Evolutionary conservation across 371 early-diverging fungal species (phyloP).

Genomic region (Catenaria anguillulae): DNA sequence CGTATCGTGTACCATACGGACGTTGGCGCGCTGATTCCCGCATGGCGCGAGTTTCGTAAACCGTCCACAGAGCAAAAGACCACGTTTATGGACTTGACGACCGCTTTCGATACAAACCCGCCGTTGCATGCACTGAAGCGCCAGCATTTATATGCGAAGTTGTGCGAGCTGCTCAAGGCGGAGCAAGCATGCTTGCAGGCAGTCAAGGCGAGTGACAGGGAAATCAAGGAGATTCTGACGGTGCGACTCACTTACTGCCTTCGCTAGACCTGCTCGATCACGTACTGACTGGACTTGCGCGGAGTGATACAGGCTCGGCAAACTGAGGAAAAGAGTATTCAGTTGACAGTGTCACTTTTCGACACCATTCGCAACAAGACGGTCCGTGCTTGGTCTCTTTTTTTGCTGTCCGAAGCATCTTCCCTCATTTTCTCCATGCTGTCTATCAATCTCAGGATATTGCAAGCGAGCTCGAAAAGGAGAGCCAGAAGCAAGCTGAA

Average conservation of each 20-base stretch:
- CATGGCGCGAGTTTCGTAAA: conserved; percentile 30
- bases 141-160: conserved; percentile 29
- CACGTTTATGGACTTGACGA: conserved; percentile 16
- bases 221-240: conserved; percentile 26
- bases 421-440: not conserved
- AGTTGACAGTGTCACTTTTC: conserved; percentile 26
- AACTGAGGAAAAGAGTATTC: conserved; percentile 27
- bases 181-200: conserved; percentile 28
- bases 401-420: not conserved
- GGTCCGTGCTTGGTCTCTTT: conserved; percentile 13
- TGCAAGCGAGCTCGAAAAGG: conserved; percentile 25
- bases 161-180: conserved; percentile 21
- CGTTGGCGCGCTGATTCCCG: conserved; percentile 25
- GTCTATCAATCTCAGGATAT: conserved; percentile 16
- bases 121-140: conserved; percentile 26
- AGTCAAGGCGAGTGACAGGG: conserved; percentile 26
- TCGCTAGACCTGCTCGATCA: not conserved
- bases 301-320: conserved; percentile 16
- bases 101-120: conserved; percentile 22
- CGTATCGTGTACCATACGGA: conserved; percentile 27
- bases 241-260: no score
- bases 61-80: conserved; percentile 32
- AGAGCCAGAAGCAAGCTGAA: conserved; percentile 28
- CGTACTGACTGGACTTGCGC: not conserved
- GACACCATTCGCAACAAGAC: conserved; percentile 35